phyloP scores from a whole-genome alignment of 495 filamentous ascomycete genomes.

The Penicillium parvum region DNA sequence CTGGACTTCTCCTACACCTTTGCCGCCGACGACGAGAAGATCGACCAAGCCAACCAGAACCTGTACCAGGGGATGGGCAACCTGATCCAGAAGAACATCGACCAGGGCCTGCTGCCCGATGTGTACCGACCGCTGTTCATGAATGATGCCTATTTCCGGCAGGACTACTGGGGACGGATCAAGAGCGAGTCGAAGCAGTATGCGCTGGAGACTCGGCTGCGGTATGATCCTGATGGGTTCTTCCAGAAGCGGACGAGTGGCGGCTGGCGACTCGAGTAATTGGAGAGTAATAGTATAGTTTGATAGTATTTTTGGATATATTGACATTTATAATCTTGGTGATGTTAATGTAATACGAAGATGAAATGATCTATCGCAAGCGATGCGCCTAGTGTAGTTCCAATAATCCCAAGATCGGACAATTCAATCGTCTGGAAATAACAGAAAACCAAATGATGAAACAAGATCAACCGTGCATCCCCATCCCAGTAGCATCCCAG shows the following conservation, averaged over 20 bases:
- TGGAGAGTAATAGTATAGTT: too few relatives aligned
- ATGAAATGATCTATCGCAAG: constrained; percentile 3
- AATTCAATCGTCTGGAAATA: not conserved
- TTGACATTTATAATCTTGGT: too few relatives aligned
- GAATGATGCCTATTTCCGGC: constrained; percentile 54
- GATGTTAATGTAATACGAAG: too few relatives aligned
- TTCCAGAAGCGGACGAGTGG: constrained; percentile 57
- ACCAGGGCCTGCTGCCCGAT: constrained; percentile 42
- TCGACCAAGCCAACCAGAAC: constrained; percentile 47
- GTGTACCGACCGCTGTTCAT: constrained; percentile 56
- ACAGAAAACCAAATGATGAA: constrained; percentile 12
- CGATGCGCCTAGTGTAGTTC: not conserved
- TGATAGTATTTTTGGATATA: too few relatives aligned
- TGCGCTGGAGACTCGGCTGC: constrained; percentile 35
- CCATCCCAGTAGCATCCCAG: not conserved
- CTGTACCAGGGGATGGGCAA: constrained; percentile 32
- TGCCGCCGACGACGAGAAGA: constrained; percentile 38
- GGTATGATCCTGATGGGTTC: constrained; percentile 54
- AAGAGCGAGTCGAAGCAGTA: constrained; percentile 40
- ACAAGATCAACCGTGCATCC: constrained; percentile 17
- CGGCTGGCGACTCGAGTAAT: constrained; percentile 35
- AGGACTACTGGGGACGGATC: constrained; percentile 58
- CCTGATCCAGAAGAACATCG: constrained; percentile 33
- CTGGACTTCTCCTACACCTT: constrained; percentile 50
- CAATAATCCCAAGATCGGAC: not conserved